These are phyloP conservation scores for Cyberlindnera sargentensis DNA, from an alignment of 805 yeast species.

Conservation along the genomic window DNA sequence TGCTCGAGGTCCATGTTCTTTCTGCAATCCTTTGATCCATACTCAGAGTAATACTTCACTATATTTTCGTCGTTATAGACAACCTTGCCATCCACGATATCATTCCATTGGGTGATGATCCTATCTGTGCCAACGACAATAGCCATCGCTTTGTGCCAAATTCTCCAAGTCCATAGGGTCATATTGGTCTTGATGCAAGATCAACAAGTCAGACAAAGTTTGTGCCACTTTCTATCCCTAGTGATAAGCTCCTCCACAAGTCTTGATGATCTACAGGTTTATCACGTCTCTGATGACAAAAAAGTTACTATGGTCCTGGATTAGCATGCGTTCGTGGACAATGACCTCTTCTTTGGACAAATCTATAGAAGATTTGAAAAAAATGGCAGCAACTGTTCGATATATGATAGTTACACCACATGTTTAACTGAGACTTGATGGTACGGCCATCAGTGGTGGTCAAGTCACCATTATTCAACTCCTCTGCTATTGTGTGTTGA, in stretches of 20 bases:
- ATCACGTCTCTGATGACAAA: conserved; percentile 33
- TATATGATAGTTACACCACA: conserved; percentile 32
- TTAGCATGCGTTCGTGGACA: conserved; percentile 22
- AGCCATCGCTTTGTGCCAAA: conserved; percentile 21
- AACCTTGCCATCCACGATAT: conserved; percentile 24
- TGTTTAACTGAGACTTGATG: conserved; percentile 26
- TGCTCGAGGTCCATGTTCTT: conserved; percentile 7
- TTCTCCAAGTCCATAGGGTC: conserved; percentile 9
- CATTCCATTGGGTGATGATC: conserved; percentile 18
- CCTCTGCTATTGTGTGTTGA: conserved; percentile 29
- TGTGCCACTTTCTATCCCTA: conserved; percentile 19
- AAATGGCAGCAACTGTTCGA: conserved; percentile 21
- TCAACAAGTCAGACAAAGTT: conserved; percentile 13
- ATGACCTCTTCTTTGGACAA: conserved; percentile 17
- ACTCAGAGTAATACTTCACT: conserved; percentile 27
- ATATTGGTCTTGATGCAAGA: conserved; percentile 9
- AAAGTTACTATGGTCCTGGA: conserved; percentile 22
- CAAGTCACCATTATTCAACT: conserved; percentile 18
- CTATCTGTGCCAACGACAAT: conserved; percentile 21
- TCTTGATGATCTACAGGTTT: conserved; percentile 31
- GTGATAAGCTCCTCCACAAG: conserved; percentile 33
- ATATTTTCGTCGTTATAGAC: conserved; percentile 21
- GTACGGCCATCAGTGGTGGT: conserved; percentile 22
- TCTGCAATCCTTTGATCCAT: conserved; percentile 16
- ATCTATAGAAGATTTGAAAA: conserved; percentile 23